phyloP scores from a whole-genome alignment of 805 yeast species.

The Yamadazyma phyllophila region DNA sequence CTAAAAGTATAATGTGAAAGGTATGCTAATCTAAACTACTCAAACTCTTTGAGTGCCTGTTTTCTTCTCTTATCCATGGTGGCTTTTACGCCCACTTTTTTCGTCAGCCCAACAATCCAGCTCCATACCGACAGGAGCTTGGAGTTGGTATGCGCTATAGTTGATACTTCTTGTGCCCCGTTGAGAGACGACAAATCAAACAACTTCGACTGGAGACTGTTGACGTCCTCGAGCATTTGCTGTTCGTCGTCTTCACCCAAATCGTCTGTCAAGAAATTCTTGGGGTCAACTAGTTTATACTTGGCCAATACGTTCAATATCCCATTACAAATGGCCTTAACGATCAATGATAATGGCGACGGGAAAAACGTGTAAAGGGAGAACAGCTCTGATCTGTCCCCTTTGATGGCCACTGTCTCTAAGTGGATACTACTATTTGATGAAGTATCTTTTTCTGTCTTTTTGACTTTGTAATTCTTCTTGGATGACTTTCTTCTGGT shows the following conservation, averaged over 20 bases:
- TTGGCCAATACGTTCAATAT: conserved; percentile 22
- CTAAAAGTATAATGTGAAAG: background rate
- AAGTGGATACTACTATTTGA: conserved; percentile 15
- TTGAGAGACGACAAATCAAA: conserved; percentile 40
- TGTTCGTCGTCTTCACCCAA: conserved; percentile 19
- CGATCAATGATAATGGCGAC: conserved; percentile 30
- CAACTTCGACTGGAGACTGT: conserved; percentile 32
- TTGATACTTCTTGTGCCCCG: conserved; percentile 38
- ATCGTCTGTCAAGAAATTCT: conserved; percentile 17
- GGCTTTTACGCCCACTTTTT: conserved; percentile 19
- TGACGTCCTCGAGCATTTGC: conserved; percentile 27
- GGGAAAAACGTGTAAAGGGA: conserved; percentile 43
- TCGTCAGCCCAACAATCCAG: conserved; percentile 19
- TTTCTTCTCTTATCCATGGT: conserved; percentile 42
- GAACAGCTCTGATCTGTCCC: conserved; percentile 31
- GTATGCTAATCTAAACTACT: conserved; percentile 15
- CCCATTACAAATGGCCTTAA: conserved; percentile 17
- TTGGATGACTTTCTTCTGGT: conserved; percentile 19
- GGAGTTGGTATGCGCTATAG: conserved; percentile 29
- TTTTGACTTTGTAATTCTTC: conserved; percentile 11
- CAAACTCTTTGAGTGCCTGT: conserved; percentile 40
- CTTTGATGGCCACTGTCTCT: conserved; percentile 20
- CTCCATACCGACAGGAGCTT: conserved; percentile 20
- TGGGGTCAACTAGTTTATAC: conserved; percentile 19
- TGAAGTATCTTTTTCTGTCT: conserved; percentile 1